Percentiles rank a stretch among this genome's conserved stretches.
Conservation (phyloP, 2,329 filamentous ascomycete genomes). For the Catunica adiposa region DNA sequence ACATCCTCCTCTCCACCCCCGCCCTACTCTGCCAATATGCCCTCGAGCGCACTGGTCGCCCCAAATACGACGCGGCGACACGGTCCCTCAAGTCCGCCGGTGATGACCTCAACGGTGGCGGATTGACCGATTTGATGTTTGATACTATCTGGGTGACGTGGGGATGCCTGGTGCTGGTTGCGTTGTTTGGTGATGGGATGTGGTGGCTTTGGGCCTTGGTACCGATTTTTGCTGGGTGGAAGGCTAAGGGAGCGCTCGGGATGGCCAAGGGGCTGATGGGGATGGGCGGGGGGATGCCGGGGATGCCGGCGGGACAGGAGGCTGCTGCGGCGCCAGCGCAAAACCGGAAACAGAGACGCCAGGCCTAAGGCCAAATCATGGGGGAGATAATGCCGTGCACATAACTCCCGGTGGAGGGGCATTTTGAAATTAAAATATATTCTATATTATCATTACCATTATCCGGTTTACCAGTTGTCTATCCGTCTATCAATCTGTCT, state of each 20-base stretch:
- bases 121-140: conserved; percentile 96
- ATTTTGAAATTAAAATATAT: no score
- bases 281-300: conserved; percentile 21
- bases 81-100: conserved; percentile 57
- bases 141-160: conserved; percentile 93
- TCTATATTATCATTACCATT: conserved; percentile 3
- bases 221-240: conserved; percentile 38
- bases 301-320: conserved; percentile 18
- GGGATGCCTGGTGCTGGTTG: conserved; percentile 54
- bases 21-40: conserved; percentile 67
- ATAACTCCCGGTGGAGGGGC: no score
- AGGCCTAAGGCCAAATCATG: conserved; percentile 21
- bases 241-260: conserved; percentile 33
- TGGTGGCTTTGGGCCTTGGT: conserved; percentile 40
- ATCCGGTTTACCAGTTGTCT: not conserved
- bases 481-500: not conserved
- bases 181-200: conserved; percentile 64
- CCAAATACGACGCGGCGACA: conserved; percentile 48
- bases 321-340: conserved; percentile 22
- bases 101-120: conserved; percentile 73
- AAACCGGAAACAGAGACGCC: conserved; percentile 39
- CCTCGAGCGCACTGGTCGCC: conserved; percentile 71
- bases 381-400: no score
- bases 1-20: conserved; percentile 56
- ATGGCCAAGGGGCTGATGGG: conserved; percentile 35